Conservation (phyloP, 306 rosid genomes). For the Arachis stenosperma region DNA sequence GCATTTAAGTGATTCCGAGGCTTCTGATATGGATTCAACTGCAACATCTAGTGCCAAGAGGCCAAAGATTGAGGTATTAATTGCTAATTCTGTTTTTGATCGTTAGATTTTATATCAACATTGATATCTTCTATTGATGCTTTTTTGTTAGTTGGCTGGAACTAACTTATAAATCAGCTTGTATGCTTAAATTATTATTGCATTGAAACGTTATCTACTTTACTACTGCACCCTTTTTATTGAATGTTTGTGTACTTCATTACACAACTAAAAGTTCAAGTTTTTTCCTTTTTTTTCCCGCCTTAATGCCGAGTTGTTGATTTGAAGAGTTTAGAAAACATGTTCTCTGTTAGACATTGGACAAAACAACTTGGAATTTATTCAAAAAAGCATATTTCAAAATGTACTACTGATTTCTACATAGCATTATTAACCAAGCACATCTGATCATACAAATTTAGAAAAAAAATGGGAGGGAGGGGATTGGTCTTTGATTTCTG, state of each 20-base stretch:
- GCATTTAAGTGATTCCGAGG: conserved; percentile 57
- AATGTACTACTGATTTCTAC: conserved; percentile 10
- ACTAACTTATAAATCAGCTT: conserved; percentile 1
- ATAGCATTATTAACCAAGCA: neutral
- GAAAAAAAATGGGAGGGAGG: neutral
- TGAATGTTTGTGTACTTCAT: neutral
- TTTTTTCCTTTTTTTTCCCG: neutral
- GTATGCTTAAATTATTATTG: conserved; percentile 7
- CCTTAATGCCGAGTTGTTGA: neutral
- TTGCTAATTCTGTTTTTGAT: conserved; percentile 32
- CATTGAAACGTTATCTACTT: conserved; percentile 14
- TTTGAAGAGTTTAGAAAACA: neutral
- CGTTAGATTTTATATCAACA: conserved; percentile 21
- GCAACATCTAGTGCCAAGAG: conserved; percentile 76
- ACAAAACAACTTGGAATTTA: neutral
- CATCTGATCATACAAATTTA: neutral
- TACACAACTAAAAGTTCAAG: conserved; percentile 8
- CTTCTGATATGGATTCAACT: conserved; percentile 75
- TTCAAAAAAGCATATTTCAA: conserved; percentile 5
- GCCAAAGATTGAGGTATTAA: conserved; percentile 67
- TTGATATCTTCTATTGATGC: neutral
- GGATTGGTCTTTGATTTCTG: conserved; percentile 33
- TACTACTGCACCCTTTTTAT: conserved; percentile 21
- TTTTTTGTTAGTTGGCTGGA: conserved; percentile 24
- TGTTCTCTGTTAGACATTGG: neutral